These are phyloP conservation scores for Sordariomycetes sp. DNA, from an alignment of 2,329 filamentous ascomycete species.

Conservation along the genomic window DNA sequence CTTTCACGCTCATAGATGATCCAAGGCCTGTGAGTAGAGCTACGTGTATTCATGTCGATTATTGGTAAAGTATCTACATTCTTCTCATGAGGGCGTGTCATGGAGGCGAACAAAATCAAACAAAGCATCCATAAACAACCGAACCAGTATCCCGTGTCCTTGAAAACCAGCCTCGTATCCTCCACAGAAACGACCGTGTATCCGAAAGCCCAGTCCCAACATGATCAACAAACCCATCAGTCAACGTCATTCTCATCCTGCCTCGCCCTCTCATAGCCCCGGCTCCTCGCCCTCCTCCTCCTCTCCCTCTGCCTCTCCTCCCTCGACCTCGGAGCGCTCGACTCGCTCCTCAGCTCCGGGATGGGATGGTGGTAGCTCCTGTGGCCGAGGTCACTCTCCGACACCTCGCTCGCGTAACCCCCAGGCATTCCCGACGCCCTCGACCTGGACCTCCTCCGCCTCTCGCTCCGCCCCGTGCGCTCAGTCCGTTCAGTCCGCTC, in stretches of 20 bases:
- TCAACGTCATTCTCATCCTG: slow-evolving; percentile 13
- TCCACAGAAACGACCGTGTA: background rate
- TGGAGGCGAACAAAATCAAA: background rate
- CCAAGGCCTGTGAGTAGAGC: background rate
- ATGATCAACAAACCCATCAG: background rate
- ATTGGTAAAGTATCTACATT: background rate
- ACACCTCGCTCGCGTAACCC: slow-evolving; percentile 23
- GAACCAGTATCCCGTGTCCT: background rate
- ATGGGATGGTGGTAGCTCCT: slow-evolving; percentile 44
- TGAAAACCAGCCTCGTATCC: background rate
- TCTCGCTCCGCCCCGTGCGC: slow-evolving; percentile 11
- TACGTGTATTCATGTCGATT: background rate
- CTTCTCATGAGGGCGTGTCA: background rate
- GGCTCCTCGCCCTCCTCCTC: slow-evolving; percentile 17
- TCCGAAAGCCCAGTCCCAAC: background rate
- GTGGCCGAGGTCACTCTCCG: slow-evolving; percentile 35
- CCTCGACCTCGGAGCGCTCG: slow-evolving; percentile 8
- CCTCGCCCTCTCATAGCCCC: slow-evolving; percentile 17
- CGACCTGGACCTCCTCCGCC: slow-evolving; percentile 3
- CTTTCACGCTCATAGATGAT: background rate
- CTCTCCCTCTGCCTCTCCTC: slow-evolving; percentile 13
- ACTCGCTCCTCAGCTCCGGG: slow-evolving; percentile 29
- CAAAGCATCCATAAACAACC: background rate
- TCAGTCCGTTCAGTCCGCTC: slow-evolving; percentile 11
- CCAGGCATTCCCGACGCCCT: slow-evolving; percentile 15